Evolutionary conservation across 208 protist species (phyloP), one percentile per base, ranked within the genome.

Genomic region (Histomonas meleagridis): DNA sequence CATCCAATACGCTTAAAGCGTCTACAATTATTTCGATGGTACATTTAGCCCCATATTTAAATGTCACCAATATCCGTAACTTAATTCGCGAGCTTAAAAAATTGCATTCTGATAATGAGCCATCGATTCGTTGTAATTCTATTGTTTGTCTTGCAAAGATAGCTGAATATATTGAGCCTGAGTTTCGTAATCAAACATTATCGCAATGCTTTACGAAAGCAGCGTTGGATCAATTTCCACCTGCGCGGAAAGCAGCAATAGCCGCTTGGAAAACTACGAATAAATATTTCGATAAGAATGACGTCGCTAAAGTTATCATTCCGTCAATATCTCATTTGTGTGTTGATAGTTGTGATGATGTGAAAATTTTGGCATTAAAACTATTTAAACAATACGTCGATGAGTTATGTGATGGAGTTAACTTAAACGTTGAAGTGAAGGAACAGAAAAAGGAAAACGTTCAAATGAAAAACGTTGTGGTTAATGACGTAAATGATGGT

Each of bases 121-220:
- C 76, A 18, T 46, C 43, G 16, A 48, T 49, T 53, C 7, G 76
- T 32, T 51, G 40, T 14, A 86, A 86, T 28, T 51, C 76, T 16
- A 46, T 86, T 21, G 55, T 86, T 55, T 86, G 76, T 49, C 5
- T 86, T 0, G 76, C 76, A 51, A 86, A 86, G 16, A 86, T 86
- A 38, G 40, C 76, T 38, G 76, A 86, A 38, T 49, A 86, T 46
- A 86, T 86, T 86, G 46, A 86, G 23, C 18, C 60, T 5, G 60
- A 65, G n/a, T 65, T 65, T 38, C 43, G 46, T 14, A 7, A 9
- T 18, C 9, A 32, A 55, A 51, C 46, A n/a, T 86, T 86, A 38
- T 26, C 32, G n/a, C 3, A 5, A 32, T 43, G 40, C 7, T 86
- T 86, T 38, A 18, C 46, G 0, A 86, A 55, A 49, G 43, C 76